Base-by-base conservation (phyloP, 768 basidiomycete species). In the Terana coerulea region DNA sequence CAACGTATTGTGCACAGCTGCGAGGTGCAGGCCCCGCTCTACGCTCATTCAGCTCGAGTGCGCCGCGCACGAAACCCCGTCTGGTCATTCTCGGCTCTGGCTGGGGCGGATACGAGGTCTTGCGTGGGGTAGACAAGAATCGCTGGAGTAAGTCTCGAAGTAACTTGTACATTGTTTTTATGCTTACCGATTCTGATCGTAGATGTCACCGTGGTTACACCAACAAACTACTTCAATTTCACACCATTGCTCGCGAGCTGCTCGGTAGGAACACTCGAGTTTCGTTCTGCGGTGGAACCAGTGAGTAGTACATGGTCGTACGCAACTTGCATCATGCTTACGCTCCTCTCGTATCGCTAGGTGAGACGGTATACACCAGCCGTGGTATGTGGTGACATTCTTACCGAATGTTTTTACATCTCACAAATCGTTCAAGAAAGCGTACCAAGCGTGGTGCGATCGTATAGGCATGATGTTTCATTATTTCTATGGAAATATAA, bases 251-350 rank as follows among this genome's bases (percentile, higher is more conserved):
- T 88, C 1, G 84, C 86, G 0, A 74, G 81, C 43, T 80, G 86
- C 52, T 79, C 88, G 3, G 88, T 91, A 22, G 92, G 92, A 2
- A 92, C 91, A 5, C 72, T 95, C 41, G 90, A 92, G 57, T 91
- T 86, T 62, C 73, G 90, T 22, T 84, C 85, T 59, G 85, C 88
- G 0, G 73, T 91, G 29, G 91, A 94, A 66, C 81, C 90, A 1
- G 90, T 91, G 44, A 59, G 85, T 68, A 8, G 12, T 29, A 3
- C 25, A 19, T 17, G 34, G n/a, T n/a, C n/a, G n/a, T n/a, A n/a
- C n/a, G n/a, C n/a, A n/a, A n/a, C n/a, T n/a, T 41, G 11, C 9
- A 35, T 35, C 19, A 10, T 45, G 29, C 19, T 41, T 19, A n/a
- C n/a, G n/a, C n/a, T n/a, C n/a, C n/a, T n/a, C n/a, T n/a, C n/a